Evolutionary conservation across 257 asterid species (phyloP), one percentile per base, ranked within the genome.

Genomic region (Scutellaria baicalensis): DNA sequence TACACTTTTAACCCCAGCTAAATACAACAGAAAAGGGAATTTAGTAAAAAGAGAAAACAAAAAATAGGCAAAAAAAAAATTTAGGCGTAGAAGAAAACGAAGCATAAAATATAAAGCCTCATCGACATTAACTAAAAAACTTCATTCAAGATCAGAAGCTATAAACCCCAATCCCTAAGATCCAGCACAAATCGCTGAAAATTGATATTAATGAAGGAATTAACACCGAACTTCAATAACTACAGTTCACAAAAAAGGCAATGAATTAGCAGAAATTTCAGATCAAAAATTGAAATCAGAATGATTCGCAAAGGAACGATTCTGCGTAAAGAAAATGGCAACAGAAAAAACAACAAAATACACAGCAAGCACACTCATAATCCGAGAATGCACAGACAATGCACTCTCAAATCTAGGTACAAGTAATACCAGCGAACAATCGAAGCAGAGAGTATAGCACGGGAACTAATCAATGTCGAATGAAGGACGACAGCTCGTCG

Each of bases 131-230:
- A 59, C 49, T 6, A 64, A 35, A 64, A 35, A 62, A 17, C 21
- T 49, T 42, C 6, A 63, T 23, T 38, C n/a, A 80, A 72, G 80
- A 77, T 72, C 78, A 72, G 67, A 59, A 27, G 21, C 50, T 7
- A 16, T 12, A 66, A 83, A 51, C 73, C 70, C 68, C 50, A 75
- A 76, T 33, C 75, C 77, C 69, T 18, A 66, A 83, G 85, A 83
- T 83, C 88, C 82, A 52, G 75, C 63, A 76, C 12, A 47, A 60
- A 20, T 52, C 64, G 51, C 63, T 31, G 52, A 58, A 52, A 14
- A 60, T 27, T 27, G 62, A 4, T 17, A 52, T 45, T 16, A 71
- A 38, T 54, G 70, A 69, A 59, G 9, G 8, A 38, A 59, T n/a
- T 23, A 70, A 68, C 75, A 18, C 31, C 39, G 39, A 78, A 52